Base-by-base conservation (phyloP, 2,329 filamentous ascomycete genomes). In the Trichoderma sp. region DNA sequence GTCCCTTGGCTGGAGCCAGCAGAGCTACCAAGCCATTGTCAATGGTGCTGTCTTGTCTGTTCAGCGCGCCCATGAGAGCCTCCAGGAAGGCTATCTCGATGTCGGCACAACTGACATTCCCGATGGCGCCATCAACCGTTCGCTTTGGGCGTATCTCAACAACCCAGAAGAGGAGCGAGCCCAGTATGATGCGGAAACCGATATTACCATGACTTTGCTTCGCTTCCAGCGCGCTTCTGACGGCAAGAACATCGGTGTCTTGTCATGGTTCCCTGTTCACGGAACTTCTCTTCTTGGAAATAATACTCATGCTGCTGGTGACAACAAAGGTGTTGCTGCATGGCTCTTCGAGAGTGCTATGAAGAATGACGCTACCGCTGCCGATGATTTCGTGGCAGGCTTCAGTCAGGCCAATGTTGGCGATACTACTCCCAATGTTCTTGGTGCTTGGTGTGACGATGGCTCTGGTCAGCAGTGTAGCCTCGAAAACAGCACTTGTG, bases 261-360 rank as follows among this genome's bases (percentile, higher is more conserved):
- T 98, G 75, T 97, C 94, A 18, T 98, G 95, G 94, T 98, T 96
- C 82, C 91, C 96, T 3, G 94, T 95, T 0, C 96, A 98, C 82
- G 95, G 95, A 64, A 98, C 96, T 0, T 97, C 95, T 0, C 90
- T 98, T 84, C 91, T 95, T 29, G 93, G 94, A 73, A 98, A 98
- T 85, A 98, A 98, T 84, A 98, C 95, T 0, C 88, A 98, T 16
- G 91, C 97, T 68, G 92, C 95, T 3, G 96, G 94, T n/a, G 96
- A 98, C 83, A 98, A 98, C 86, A 98, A 98, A 85, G 96, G 96
- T 14, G 94, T 98, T 7, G 95, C 96, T 2, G 94, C 95, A 0
- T 93, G 93, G 81, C 86, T 98, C 14, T 92, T 98, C 71, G 96
- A 98, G 82, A 89, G 93, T 78, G 91, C 90, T 69, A 88, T 93